Conservation (phyloP, 495 filamentous ascomycete species). For the Daldinia vernicosa region DNA sequence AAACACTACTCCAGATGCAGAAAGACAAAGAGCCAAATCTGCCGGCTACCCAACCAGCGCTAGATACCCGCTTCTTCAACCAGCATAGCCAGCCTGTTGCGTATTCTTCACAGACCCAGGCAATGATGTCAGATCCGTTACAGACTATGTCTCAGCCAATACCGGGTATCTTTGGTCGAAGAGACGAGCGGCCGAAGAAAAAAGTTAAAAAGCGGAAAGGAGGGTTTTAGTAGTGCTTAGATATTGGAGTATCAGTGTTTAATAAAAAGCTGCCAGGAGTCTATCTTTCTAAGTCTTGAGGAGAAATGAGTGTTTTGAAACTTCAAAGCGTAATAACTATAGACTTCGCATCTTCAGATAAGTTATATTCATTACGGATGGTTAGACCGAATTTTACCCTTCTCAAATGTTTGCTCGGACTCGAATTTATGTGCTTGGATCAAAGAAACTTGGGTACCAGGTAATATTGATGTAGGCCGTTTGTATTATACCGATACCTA, state of each 20-base stretch:
- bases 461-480: no score
- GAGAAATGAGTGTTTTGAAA: background rate
- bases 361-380: background rate
- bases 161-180: constrained; percentile 49
- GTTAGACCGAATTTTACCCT: no score
- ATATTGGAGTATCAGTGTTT: background rate
- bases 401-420: no score
- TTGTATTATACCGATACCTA: no score
- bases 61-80: constrained; percentile 29
- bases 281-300: background rate
- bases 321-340: background rate
- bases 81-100: constrained; percentile 35
- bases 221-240: constrained; percentile 34
- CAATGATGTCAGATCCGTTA: constrained; percentile 28
- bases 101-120: constrained; percentile 30
- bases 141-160: constrained; percentile 55
- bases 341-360: background rate
- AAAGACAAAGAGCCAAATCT: constrained; percentile 36
- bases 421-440: no score
- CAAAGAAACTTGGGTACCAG: no score
- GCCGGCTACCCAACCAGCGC: constrained; percentile 42
- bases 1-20: constrained; percentile 36
- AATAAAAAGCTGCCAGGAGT: background rate
- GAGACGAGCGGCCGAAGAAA: constrained; percentile 42
- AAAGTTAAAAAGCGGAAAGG: constrained; percentile 46